Evolutionary conservation across 306 rosid genomes (phyloP).

Genomic region (Cyclanthera cordifolia): DNA sequence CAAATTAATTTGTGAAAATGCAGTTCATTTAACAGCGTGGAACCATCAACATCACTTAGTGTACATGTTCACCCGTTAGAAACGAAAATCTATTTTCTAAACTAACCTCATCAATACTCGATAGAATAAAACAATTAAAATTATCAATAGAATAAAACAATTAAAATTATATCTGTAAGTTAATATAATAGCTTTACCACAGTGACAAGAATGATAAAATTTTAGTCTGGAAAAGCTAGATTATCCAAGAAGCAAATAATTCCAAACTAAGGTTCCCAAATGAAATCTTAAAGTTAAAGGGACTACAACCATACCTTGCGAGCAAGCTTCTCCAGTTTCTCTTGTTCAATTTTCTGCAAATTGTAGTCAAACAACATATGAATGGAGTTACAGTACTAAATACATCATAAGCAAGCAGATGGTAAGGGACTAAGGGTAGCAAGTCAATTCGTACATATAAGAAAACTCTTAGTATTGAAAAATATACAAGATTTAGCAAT

Average conservation of each 20-base stretch:
- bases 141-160: not conserved
- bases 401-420: constrained; percentile 1
- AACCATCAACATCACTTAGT: not conserved
- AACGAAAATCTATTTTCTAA: not conserved
- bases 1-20: not conserved
- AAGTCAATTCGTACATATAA: not conserved
- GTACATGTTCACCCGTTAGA: not conserved
- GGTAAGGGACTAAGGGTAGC: not conserved
- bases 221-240: not conserved
- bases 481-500: not conserved
- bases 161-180: not conserved
- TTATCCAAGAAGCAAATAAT: constrained; percentile 9
- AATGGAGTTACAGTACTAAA: not conserved
- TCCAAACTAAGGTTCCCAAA: not conserved
- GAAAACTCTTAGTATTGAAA: not conserved
- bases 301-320: constrained; percentile 4
- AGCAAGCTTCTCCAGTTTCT: constrained; percentile 10
- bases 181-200: not conserved
- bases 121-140: not conserved
- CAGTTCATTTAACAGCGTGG: not conserved
- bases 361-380: not conserved
- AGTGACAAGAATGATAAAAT: not conserved
- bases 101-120: not conserved
- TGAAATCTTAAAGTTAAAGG: not conserved
- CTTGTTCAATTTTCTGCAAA: constrained; percentile 12